phyloP scores from a whole-genome alignment of 2,329 filamentous ascomycete genomes.

The Herpomyces periplanetae region DNA sequence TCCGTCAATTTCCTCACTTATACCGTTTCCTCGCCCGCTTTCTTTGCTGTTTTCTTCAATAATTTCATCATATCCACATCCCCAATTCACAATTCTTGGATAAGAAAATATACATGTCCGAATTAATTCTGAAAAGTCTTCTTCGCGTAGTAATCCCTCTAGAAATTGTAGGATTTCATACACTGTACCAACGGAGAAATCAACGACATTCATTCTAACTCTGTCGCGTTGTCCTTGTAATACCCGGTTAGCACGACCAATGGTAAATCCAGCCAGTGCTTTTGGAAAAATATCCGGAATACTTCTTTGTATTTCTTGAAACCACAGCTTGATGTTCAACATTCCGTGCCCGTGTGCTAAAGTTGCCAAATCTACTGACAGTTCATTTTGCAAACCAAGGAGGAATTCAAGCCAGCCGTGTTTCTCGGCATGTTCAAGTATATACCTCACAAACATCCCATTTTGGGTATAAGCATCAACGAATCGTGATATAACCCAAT shows the following conservation, averaged over 20 bases:
- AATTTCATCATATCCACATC: conserved; percentile 59
- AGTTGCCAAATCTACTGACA: conserved; percentile 54
- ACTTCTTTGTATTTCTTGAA: conserved; percentile 22
- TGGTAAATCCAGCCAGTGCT: conserved; percentile 36
- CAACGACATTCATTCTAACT: conserved; percentile 22
- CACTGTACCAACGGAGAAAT: conserved; percentile 49
- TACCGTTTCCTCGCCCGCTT: conserved; percentile 39
- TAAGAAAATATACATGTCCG: conserved; percentile 66
- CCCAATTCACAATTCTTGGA: conserved; percentile 78
- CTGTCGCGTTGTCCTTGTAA: conserved; percentile 31
- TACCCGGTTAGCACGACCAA: conserved; percentile 50
- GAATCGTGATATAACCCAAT: conserved; percentile 46
- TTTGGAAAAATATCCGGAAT: conserved; percentile 24
- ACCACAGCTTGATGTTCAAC: conserved; percentile 49
- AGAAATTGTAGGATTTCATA: conserved; percentile 39
- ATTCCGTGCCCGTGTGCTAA: conserved; percentile 39
- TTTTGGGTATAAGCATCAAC: conserved; percentile 32
- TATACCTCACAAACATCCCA: conserved; percentile 22
- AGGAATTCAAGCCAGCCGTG: conserved; percentile 54
- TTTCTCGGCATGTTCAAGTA: conserved; percentile 39
- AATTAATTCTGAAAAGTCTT: conserved; percentile 41
- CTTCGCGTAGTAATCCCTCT: conserved; percentile 22
- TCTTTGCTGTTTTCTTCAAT: conserved; percentile 48
- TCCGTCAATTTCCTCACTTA: conserved; percentile 36
- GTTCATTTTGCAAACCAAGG: conserved; percentile 34